A percentile compares a stretch with the other conserved stretches of the same genome.
phyloP scores from a whole-genome alignment of 768 basidiomycete genomes.

The Amanita pallidorosea region DNA sequence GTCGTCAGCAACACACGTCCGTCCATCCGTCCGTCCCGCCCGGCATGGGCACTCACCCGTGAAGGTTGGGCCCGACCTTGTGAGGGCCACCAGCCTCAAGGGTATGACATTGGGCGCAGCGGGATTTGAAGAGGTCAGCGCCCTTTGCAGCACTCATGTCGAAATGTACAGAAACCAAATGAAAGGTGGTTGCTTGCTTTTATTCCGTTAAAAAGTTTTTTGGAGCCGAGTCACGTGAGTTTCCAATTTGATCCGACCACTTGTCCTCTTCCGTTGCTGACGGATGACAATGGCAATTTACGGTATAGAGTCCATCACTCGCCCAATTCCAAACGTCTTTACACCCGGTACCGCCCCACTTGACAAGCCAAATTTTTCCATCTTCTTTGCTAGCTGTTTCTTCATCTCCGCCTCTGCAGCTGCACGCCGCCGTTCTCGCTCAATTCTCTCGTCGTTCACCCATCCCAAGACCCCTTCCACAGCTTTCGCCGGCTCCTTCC shows the following conservation, averaged over 20 bases:
- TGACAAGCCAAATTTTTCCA: neutral
- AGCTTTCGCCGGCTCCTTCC: conserved; percentile 27
- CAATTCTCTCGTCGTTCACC: conserved; percentile 28
- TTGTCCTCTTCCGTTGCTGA: no score
- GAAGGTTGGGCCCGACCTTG: conserved; percentile 93
- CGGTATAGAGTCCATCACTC: no score
- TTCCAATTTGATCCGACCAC: neutral
- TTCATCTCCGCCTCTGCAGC: conserved; percentile 2
- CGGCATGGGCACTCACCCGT: conserved; percentile 50
- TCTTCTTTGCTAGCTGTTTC: neutral
- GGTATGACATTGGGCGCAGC: conserved; percentile 93
- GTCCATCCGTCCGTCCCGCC: neutral
- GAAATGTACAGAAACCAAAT: neutral
- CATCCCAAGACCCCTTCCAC: conserved; percentile 25
- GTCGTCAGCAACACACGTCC: neutral
- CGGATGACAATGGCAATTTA: no score
- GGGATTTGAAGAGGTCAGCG: conserved; percentile 93
- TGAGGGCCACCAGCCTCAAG: conserved; percentile 64
- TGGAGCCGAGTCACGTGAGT: neutral
- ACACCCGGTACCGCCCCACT: no score
- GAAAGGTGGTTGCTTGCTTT: no score
- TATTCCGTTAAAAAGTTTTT: neutral
- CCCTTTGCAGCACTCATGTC: conserved; percentile 44
- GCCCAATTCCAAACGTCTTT: no score
- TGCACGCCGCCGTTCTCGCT: conserved; percentile 21